Conservation (phyloP, 805 yeast species). For the Pichia gijzeniarum region DNA sequence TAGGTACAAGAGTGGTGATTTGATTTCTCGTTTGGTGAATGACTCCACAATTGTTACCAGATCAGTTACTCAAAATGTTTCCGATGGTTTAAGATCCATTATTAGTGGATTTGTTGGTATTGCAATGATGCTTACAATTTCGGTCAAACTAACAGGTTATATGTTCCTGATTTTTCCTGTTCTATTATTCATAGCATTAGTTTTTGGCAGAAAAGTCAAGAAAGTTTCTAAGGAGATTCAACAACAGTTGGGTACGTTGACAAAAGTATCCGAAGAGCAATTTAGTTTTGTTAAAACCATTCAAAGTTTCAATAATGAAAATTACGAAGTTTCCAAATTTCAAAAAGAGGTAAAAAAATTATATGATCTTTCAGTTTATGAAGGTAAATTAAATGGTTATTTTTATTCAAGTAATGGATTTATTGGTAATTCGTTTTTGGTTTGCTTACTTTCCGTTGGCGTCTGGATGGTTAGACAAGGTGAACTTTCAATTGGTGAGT, state of each 20-base stretch:
- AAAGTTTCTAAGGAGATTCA: constrained; percentile 70
- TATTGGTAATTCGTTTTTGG: constrained; percentile 72
- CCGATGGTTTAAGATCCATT: constrained; percentile 84
- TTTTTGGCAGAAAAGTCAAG: constrained; percentile 78
- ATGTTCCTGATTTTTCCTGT: constrained; percentile 83
- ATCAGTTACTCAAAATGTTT: constrained; percentile 79
- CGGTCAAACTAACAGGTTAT: constrained; percentile 73
- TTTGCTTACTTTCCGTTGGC: constrained; percentile 76
- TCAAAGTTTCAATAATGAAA: constrained; percentile 86
- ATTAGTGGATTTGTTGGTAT: constrained; percentile 83
- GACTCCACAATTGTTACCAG: constrained; percentile 86
- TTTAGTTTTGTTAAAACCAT: constrained; percentile 79
- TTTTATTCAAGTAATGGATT: constrained; percentile 78
- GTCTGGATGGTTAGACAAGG: constrained; percentile 76
- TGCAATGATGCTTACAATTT: constrained; percentile 85
- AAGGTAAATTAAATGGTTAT: constrained; percentile 71
- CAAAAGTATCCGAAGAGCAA: constrained; percentile 90
- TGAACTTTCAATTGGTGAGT: constrained; percentile 75
- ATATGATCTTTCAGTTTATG: constrained; percentile 65
- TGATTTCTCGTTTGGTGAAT: constrained; percentile 79
- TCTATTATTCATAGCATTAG: constrained; percentile 65
- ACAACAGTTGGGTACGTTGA: constrained; percentile 75
- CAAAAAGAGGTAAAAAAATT: constrained; percentile 61
- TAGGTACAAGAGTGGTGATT: constrained; percentile 83
- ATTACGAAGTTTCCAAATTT: constrained; percentile 67